These are phyloP conservation scores for Calonectria multiphialidica DNA, from an alignment of 2,329 filamentous ascomycete genomes.

Conservation along the genomic window DNA sequence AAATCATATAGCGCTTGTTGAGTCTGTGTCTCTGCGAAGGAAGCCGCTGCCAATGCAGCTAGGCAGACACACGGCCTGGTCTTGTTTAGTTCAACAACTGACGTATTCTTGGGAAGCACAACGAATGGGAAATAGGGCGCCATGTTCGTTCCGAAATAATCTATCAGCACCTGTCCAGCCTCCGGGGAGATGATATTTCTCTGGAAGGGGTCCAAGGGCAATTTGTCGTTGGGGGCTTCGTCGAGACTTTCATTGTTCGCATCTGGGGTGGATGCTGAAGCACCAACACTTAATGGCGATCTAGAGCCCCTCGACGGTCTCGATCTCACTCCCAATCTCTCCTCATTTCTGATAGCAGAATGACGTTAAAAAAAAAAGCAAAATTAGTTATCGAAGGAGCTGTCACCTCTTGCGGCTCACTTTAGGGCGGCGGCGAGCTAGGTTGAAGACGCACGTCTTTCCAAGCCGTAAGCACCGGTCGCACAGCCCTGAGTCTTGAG, in stretches of 20 bases:
- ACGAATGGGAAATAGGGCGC: constrained; percentile 46
- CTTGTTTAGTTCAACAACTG: constrained; percentile 29
- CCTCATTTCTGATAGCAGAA: not conserved
- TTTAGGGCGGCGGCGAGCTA: constrained; percentile 42
- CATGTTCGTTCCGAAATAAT: constrained; percentile 37
- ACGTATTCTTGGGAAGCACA: constrained; percentile 29
- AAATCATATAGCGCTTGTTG: constrained; percentile 38
- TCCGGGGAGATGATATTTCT: constrained; percentile 29
- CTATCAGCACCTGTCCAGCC: constrained; percentile 27
- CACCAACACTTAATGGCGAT: constrained; percentile 20
- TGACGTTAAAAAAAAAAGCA: not conserved
- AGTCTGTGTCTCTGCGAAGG: constrained; percentile 20
- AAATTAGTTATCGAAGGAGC: not conserved
- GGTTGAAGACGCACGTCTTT: constrained; percentile 47
- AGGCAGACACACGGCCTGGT: constrained; percentile 41
- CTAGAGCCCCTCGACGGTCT: constrained; percentile 9
- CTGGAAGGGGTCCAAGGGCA: constrained; percentile 38
- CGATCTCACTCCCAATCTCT: not conserved
- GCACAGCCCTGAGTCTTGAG: constrained; percentile 44
- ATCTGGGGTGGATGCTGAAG: not conserved
- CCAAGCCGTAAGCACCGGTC: constrained; percentile 48
- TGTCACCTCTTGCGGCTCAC: constrained; percentile 26
- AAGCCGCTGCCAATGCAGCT: constrained; percentile 41
- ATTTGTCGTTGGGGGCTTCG: constrained; percentile 12
- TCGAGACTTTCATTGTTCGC: not conserved